Percentiles rank a stretch among this genome's conserved stretches.
phyloP scores from a whole-genome alignment of 108 stramenopile genomes.

The Skeletonema menzelii region DNA sequence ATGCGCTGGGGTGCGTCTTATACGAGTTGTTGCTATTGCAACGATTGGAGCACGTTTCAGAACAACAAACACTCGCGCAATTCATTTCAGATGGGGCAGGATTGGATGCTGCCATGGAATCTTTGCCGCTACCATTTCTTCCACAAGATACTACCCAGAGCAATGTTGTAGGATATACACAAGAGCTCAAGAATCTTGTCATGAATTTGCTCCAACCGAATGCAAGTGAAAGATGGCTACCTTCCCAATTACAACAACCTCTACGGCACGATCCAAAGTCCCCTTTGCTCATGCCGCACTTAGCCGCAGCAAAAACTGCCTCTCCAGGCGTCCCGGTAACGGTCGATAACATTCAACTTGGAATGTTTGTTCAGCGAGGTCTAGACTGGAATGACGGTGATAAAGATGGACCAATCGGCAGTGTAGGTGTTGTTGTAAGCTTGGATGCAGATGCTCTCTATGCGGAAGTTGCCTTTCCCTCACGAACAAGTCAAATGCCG shows the following conservation, averaged over 20 bases:
- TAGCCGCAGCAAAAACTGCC: constrained; percentile 32
- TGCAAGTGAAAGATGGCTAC: constrained; percentile 27
- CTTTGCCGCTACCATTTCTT: constrained; percentile 32
- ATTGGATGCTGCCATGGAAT: constrained; percentile 26
- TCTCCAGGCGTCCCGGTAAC: constrained; percentile 38
- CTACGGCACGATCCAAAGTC: constrained; percentile 30
- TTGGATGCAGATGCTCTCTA: constrained; percentile 42
- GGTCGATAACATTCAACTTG: constrained; percentile 52
- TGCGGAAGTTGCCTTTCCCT: constrained; percentile 36
- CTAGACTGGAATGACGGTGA: constrained; percentile 38
- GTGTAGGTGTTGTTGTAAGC: constrained; percentile 40
- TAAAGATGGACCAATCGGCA: constrained; percentile 33
- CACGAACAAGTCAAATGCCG: background rate
- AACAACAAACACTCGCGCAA: constrained; percentile 34
- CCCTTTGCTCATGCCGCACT: constrained; percentile 19
- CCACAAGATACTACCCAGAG: background rate
- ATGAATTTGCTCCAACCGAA: constrained; percentile 28
- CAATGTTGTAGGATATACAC: constrained; percentile 36
- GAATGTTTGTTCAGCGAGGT: constrained; percentile 50
- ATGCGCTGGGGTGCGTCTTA: constrained; percentile 38
- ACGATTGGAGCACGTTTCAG: constrained; percentile 22
- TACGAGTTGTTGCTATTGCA: constrained; percentile 30
- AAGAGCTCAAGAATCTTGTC: constrained; percentile 21
- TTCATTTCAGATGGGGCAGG: constrained; percentile 25
- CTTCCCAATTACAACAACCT: constrained; percentile 20